phyloP scores from a whole-genome alignment of 768 basidiomycete genomes.

The Ephemerocybe angulata region DNA sequence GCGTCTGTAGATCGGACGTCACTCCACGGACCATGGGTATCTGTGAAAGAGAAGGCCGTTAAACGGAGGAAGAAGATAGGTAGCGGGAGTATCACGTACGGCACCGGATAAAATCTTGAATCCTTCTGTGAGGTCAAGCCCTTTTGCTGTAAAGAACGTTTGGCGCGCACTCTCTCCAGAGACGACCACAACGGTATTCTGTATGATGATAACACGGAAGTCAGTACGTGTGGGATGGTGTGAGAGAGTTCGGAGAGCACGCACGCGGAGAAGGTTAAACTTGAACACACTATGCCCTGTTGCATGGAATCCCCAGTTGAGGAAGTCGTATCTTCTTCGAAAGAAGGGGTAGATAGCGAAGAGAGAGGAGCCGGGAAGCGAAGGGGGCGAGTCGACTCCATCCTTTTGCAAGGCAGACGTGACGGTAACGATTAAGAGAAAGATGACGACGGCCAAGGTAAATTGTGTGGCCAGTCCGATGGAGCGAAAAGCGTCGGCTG shows the following conservation, averaged over 20 bases:
- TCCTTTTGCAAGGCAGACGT: slow-evolving; percentile 47
- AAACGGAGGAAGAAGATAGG: slow-evolving; percentile 15
- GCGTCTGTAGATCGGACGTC: slow-evolving; percentile 64
- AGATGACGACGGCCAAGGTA: slow-evolving; percentile 43
- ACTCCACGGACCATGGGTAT: slow-evolving; percentile 76
- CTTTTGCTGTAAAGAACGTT: slow-evolving; percentile 66
- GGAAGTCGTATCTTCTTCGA: slow-evolving; percentile 63
- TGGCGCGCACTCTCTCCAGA: slow-evolving; percentile 70
- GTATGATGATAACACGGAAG: slow-evolving; percentile 5
- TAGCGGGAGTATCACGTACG: slow-evolving; percentile 40
- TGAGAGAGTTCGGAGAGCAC: slow-evolving; percentile 27
- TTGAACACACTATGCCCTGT: slow-evolving; percentile 65
- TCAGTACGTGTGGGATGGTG: slow-evolving; percentile 5
- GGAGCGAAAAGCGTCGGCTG: slow-evolving; percentile 46
- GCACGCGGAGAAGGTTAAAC: slow-evolving; percentile 64
- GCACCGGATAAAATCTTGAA: slow-evolving; percentile 78
- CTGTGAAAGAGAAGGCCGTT: slow-evolving; percentile 32
- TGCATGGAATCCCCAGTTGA: slow-evolving; percentile 66
- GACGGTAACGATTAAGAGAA: slow-evolving; percentile 43
- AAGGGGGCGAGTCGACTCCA: slow-evolving; percentile 47
- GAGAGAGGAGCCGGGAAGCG: slow-evolving; percentile 55
- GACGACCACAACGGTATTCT: slow-evolving; percentile 74
- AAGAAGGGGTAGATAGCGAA: slow-evolving; percentile 67
- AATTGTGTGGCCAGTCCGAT: slow-evolving; percentile 48
- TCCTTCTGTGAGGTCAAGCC: slow-evolving; percentile 73